A percentile compares a stretch with the other conserved stretches of the same genome.
Conservation (phyloP, 1,284 basidiomycete species). For the Apiotrichum siamense region DNA sequence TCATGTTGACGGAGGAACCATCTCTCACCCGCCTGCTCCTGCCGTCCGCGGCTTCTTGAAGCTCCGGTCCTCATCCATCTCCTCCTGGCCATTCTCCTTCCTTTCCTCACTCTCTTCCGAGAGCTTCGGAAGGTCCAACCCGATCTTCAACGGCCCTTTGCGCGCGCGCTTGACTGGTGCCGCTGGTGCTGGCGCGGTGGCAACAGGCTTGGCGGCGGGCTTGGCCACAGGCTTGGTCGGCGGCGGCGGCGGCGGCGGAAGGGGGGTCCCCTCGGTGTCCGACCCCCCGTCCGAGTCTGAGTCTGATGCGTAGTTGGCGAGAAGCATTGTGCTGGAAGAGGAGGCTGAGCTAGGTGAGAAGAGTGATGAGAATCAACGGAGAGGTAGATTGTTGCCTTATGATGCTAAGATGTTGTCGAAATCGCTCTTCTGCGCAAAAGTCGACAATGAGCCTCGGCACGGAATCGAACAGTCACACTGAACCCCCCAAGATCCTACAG, state of each 20-base stretch:
- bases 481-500: too few relatives aligned
- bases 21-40: constrained; percentile 12
- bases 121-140: constrained; percentile 38
- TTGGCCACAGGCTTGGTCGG: constrained; percentile 7
- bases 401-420: too few relatives aligned
- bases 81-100: not conserved
- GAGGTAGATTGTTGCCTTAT: too few relatives aligned
- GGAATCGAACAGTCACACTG: too few relatives aligned
- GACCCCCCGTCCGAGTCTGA: constrained; percentile 20
- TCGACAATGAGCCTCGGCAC: too few relatives aligned
- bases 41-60: constrained; percentile 23
- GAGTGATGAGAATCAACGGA: too few relatives aligned
- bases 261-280: not conserved
- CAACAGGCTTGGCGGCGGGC: constrained; percentile 3
- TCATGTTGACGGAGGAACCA: not conserved
- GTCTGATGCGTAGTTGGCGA: constrained; percentile 46
- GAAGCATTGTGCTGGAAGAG: constrained; percentile 39
- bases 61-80: constrained; percentile 6
- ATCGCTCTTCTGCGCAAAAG: too few relatives aligned
- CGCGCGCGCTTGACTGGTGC: constrained; percentile 17
- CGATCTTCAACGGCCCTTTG: constrained; percentile 42
- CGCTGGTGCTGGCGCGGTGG: not conserved
- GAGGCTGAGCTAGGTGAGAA: too few relatives aligned
- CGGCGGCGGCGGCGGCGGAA: not conserved
- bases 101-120: not conserved